These are phyloP conservation scores for Dipteronia sinensis DNA, from an alignment of 345 rosid species.

Conservation along the genomic window DNA sequence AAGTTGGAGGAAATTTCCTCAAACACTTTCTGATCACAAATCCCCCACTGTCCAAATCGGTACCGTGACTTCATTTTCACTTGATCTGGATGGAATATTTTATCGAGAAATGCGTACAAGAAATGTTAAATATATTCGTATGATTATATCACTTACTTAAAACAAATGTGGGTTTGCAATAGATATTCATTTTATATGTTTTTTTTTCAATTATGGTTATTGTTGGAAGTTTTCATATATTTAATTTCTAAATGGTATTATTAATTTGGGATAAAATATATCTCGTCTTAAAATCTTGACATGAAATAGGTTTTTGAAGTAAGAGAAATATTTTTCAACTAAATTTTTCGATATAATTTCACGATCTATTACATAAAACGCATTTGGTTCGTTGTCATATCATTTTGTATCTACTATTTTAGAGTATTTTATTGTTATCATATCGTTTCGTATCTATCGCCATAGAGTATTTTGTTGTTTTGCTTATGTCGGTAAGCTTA, in stretches of 20 bases:
- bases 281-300: too few species aligned
- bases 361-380: neutral
- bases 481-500: neutral
- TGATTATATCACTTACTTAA: too few species aligned
- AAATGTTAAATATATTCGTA: too few species aligned
- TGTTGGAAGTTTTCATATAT: too few species aligned
- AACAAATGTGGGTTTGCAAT: neutral
- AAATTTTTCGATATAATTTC: too few species aligned
- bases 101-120: neutral
- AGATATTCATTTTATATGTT: neutral
- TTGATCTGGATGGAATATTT: neutral
- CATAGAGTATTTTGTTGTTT: neutral
- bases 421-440: neutral
- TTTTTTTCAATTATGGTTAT: too few species aligned
- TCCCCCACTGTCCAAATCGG: neutral
- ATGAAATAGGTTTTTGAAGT: neutral
- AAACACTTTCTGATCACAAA: neutral
- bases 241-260: too few species aligned
- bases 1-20: constrained; percentile 19
- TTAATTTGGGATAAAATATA: neutral
- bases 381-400: neutral
- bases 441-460: too few species aligned
- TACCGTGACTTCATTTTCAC: neutral
- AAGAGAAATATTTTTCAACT: too few species aligned
- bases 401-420: too few species aligned